Conservation (phyloP, 306 rosid species). For the Acacia confusa region DNA sequence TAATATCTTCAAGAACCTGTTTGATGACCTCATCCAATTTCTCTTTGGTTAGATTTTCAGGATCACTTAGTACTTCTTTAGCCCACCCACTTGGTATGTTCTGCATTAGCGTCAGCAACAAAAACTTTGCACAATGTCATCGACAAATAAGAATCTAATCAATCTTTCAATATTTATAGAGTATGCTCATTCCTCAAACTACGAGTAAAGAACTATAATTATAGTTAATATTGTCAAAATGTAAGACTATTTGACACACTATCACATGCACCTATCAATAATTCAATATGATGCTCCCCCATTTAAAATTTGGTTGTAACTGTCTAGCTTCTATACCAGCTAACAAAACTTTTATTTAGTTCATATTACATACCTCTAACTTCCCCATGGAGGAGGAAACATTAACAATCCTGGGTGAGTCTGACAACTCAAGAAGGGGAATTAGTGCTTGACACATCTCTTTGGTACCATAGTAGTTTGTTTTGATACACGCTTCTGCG, state of each 20-base stretch:
- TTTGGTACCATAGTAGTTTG: slow-evolving; percentile 54
- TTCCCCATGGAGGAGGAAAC: slow-evolving; percentile 38
- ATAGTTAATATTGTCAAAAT: not conserved
- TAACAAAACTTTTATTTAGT: not conserved
- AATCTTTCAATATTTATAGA: not conserved
- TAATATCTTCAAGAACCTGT: not conserved
- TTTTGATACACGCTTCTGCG: slow-evolving; percentile 36
- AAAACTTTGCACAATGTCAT: not conserved
- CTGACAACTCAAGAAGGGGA: slow-evolving; percentile 52
- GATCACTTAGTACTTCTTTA: not conserved
- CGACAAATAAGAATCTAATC: not conserved
- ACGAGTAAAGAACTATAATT: not conserved
- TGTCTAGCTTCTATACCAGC: not conserved
- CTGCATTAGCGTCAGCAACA: not conserved
- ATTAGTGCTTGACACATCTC: slow-evolving; percentile 43
- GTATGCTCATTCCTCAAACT: not conserved
- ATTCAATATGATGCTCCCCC: not conserved
- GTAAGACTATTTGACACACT: not conserved
- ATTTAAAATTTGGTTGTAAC: not conserved
- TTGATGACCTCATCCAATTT: slow-evolving; percentile 5
- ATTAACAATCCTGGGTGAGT: slow-evolving; percentile 53
- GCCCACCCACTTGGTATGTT: not conserved
- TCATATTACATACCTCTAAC: slow-evolving; percentile 35
- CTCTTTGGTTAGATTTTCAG: not conserved
- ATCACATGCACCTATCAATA: not conserved